phyloP scores from a whole-genome alignment of 495 filamentous ascomycete genomes.

The Penicillium tannophilum region DNA sequence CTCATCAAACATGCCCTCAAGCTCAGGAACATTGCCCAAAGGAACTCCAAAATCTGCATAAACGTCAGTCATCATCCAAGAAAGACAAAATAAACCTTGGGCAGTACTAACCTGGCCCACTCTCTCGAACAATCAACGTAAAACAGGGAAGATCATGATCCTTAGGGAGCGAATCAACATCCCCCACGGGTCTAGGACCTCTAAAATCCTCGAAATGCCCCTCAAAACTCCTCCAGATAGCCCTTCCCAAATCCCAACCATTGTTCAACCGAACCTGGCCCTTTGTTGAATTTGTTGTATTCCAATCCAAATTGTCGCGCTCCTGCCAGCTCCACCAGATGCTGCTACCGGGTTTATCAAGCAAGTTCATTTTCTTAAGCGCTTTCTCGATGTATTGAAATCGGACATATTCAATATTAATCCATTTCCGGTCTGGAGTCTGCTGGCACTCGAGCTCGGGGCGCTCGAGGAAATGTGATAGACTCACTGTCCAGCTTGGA shows the following conservation, averaged over 20 bases:
- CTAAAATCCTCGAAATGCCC: background rate
- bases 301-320: background rate
- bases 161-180: no score
- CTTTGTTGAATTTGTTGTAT: background rate
- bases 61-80: no score
- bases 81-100: no score
- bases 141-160: background rate
- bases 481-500: background rate
- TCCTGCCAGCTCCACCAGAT: background rate
- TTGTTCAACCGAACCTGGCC: background rate
- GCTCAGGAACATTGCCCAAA: background rate
- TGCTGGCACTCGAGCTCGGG: background rate
- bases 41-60: background rate
- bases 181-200: background rate
- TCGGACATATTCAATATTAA: background rate
- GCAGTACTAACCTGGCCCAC: background rate
- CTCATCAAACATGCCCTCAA: background rate
- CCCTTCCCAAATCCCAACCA: background rate
- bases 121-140: background rate
- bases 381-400: background rate
- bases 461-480: background rate
- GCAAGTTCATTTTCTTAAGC: background rate
- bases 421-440: background rate
- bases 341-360: background rate
- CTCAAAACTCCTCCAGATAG: background rate